Evolutionary conservation across 345 rosid genomes (phyloP).

Genomic region (Trapa bicornis): DNA sequence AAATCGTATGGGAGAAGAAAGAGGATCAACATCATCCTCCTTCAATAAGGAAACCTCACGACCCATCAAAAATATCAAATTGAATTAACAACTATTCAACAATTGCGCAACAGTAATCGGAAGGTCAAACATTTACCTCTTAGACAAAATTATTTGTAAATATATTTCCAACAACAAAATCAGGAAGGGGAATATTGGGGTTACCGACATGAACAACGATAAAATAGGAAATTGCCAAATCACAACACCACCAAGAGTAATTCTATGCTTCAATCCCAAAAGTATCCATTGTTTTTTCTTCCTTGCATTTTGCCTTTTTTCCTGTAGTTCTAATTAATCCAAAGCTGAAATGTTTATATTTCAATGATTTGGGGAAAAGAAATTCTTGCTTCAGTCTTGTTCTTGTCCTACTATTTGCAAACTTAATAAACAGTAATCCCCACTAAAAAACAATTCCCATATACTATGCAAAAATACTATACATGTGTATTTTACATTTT

Average conservation of each 20-base stretch:
- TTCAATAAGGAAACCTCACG: neutral
- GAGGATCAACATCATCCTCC: neutral
- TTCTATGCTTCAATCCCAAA: neutral
- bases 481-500: too few species aligned
- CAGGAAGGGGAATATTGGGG: neutral
- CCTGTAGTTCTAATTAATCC: neutral
- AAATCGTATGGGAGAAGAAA: constrained; percentile 5
- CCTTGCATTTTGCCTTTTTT: neutral
- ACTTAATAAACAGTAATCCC: too few species aligned
- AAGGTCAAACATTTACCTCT: neutral
- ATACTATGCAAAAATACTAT: too few species aligned
- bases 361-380: neutral
- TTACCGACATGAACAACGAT: constrained; percentile 1
- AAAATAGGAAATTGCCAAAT: neutral
- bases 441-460: too few species aligned
- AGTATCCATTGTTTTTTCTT: neutral
- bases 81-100: neutral
- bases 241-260: neutral
- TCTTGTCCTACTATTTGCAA: too few species aligned
- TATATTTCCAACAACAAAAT: neutral
- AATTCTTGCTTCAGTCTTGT: too few species aligned
- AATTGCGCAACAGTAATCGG: neutral
- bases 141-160: too few species aligned
- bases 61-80: neutral
- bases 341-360: neutral